Conservation (phyloP, 768 basidiomycete species). For the Trametes punicea region DNA sequence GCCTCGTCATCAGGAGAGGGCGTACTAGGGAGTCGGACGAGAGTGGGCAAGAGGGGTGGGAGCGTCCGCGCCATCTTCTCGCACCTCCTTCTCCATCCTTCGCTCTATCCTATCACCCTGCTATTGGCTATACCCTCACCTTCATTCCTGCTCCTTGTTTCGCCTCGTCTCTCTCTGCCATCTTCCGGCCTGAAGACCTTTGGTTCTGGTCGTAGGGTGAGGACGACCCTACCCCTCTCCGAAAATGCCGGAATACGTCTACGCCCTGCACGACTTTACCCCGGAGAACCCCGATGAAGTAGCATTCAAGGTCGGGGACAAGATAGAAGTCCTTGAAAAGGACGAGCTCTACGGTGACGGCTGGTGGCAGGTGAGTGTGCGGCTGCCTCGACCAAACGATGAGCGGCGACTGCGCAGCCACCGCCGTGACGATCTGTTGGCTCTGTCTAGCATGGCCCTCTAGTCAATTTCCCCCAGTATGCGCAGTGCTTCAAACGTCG, state of each 20-base stretch:
- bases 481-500: background rate
- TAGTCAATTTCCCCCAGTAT: background rate
- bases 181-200: background rate
- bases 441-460: background rate
- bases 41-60: background rate
- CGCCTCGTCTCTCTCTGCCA: background rate
- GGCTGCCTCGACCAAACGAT: background rate
- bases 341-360: constrained; percentile 93
- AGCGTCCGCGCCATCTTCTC: constrained; percentile 9
- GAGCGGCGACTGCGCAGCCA: background rate
- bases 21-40: background rate
- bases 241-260: constrained; percentile 78
- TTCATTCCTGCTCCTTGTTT: constrained; percentile 3
- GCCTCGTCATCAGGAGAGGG: background rate
- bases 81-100: constrained; percentile 3
- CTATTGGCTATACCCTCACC: constrained; percentile 5
- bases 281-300: constrained; percentile 97
- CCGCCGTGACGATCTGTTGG: background rate
- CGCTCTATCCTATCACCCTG: constrained; percentile 1
- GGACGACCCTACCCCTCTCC: background rate
- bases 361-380: constrained; percentile 79
- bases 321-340: constrained; percentile 86
- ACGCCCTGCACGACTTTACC: constrained; percentile 80
- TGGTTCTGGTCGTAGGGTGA: background rate
- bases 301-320: constrained; percentile 77